Percentiles rank a stretch among this genome's conserved stretches.
Evolutionary conservation across 805 yeast species (phyloP).

Genomic region (Pichia rugopelliculosa): DNA sequence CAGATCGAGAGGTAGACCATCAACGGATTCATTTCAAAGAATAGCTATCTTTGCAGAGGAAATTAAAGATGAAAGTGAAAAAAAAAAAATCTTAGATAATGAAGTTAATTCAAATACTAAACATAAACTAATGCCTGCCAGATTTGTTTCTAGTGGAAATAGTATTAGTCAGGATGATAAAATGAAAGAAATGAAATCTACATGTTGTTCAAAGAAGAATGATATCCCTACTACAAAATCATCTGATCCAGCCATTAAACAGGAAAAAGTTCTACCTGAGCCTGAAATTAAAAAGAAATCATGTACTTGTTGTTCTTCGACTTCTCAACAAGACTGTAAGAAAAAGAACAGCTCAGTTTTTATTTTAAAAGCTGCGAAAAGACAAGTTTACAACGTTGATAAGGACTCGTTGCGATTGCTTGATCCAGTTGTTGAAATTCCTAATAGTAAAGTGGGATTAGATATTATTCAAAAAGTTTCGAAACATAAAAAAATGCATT

Average conservation of each 20-base stretch:
- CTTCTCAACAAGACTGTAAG: background rate
- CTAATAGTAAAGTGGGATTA: constrained; percentile 27
- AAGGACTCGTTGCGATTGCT: constrained; percentile 27
- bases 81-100: background rate
- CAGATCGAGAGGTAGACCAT: constrained; percentile 84
- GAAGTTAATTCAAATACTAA: background rate
- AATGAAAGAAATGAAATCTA: background rate
- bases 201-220: background rate
- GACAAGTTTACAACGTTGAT: constrained; percentile 31
- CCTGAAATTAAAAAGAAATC: background rate
- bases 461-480: constrained; percentile 23
- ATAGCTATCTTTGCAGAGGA: constrained; percentile 51
- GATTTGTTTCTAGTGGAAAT: background rate
- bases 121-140: constrained; percentile 3
- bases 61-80: constrained; percentile 4
- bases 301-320: background rate
- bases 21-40: constrained; percentile 48
- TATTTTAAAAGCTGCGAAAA: constrained; percentile 27
- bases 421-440: constrained; percentile 29
- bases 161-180: background rate
- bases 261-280: background rate
- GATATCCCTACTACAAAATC: background rate
- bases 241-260: background rate
- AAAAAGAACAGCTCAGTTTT: constrained; percentile 21
- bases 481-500: constrained; percentile 8